These are phyloP conservation scores for Trifolium repens DNA, from an alignment of 306 rosid genomes.

Conservation along the genomic window DNA sequence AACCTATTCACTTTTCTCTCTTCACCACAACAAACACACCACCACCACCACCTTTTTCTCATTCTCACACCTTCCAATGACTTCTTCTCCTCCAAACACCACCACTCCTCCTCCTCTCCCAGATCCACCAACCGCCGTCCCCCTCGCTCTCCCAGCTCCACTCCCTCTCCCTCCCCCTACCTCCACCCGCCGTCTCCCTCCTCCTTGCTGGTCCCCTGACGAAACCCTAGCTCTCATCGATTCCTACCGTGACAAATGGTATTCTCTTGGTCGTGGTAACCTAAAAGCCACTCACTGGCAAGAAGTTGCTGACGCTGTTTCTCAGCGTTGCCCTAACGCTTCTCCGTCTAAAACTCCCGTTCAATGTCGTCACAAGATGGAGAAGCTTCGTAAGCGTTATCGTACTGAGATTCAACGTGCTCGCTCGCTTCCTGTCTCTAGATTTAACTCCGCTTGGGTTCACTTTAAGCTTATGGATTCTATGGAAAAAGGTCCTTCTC, in stretches of 20 bases:
- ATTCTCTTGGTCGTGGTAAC: constrained; percentile 93
- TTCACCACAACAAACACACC: not conserved
- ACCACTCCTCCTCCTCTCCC: constrained; percentile 36
- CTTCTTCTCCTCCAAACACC: constrained; percentile 54
- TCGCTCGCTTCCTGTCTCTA: constrained; percentile 67
- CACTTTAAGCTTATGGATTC: constrained; percentile 94
- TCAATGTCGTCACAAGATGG: constrained; percentile 99
- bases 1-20: not conserved
- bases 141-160: constrained; percentile 55
- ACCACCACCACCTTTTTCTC: not conserved
- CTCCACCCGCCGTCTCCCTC: constrained; percentile 83
- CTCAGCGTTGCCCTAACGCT: constrained; percentile 72
- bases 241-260: constrained; percentile 93
- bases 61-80: constrained; percentile 36
- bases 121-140: constrained; percentile 48
- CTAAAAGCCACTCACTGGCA: constrained; percentile 98
- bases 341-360: constrained; percentile 94
- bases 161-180: constrained; percentile 36
- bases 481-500: constrained; percentile 86
- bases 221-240: constrained; percentile 94
- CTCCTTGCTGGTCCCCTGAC: constrained; percentile 96
- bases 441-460: constrained; percentile 84
- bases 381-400: constrained; percentile 92
- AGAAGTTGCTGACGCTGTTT: constrained; percentile 82
- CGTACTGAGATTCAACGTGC: constrained; percentile 96